Evolutionary conservation across 192 early-diverging fungal species (phyloP).

Genomic region (Entophlyctis helioformis): DNA sequence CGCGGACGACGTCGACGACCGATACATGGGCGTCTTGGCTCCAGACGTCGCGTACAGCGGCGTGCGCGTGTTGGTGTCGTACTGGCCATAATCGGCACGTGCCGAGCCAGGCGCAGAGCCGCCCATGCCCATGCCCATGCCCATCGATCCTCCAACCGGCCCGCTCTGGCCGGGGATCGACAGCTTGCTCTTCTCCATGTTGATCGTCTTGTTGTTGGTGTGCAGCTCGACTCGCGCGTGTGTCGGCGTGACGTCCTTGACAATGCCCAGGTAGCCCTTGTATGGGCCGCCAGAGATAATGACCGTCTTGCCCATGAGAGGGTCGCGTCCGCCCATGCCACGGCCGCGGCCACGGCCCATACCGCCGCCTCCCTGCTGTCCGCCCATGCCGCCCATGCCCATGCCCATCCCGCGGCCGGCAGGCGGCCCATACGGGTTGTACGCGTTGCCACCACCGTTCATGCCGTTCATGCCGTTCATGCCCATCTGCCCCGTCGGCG

Average conservation of each 20-base stretch:
- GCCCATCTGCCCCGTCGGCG: not conserved
- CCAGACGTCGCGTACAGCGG: slow-evolving; percentile 42
- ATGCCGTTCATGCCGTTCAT: not conserved
- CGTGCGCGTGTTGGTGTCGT: slow-evolving; percentile 11
- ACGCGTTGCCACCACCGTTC: not conserved
- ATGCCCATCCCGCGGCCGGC: slow-evolving; percentile 15
- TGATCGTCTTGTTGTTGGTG: slow-evolving; percentile 71
- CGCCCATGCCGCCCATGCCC: not conserved
- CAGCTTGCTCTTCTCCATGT: slow-evolving; percentile 69
- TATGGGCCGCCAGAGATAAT: slow-evolving; percentile 75
- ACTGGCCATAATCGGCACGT: too few relatives aligned
- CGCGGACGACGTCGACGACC: slow-evolving; percentile 12
- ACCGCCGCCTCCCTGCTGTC: slow-evolving; percentile 18
- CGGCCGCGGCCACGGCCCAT: slow-evolving; percentile 17
- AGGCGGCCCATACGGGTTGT: not conserved
- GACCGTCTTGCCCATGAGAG: slow-evolving; percentile 63
- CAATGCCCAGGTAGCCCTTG: slow-evolving; percentile 97
- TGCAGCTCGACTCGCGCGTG: slow-evolving; percentile 83
- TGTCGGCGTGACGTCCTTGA: slow-evolving; percentile 68
- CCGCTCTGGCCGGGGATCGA: slow-evolving; percentile 34
- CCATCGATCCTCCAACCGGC: slow-evolving; percentile 7
- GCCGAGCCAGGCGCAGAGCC: too few relatives aligned
- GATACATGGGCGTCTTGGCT: slow-evolving; percentile 38
- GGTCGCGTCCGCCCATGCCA: slow-evolving; percentile 37
- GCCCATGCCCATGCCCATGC: too few relatives aligned